Evolutionary conservation across 768 basidiomycete species (phyloP).

Genomic region (Fistulinella prunicolor): DNA sequence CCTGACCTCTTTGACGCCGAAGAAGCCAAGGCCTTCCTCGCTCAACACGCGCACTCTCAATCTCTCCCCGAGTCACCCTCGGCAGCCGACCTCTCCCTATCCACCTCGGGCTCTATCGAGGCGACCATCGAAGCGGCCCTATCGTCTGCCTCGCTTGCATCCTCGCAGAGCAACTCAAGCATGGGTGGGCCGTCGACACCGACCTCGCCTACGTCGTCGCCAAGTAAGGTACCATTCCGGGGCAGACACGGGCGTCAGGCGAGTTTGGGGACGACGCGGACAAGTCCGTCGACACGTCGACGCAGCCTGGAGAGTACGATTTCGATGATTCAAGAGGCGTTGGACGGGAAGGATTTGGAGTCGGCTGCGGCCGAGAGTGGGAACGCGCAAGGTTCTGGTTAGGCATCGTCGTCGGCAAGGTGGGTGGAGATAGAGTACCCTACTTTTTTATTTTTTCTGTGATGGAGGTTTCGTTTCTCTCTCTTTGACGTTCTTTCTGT

Average conservation of each 20-base stretch:
- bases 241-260: constrained; percentile 50
- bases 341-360: constrained; percentile 66
- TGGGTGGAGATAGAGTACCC: neutral
- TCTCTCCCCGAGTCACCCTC: constrained; percentile 55
- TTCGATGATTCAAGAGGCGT: constrained; percentile 89
- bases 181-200: constrained; percentile 17
- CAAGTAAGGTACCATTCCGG: constrained; percentile 51
- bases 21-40: constrained; percentile 64
- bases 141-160: constrained; percentile 23
- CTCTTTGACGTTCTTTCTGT: neutral
- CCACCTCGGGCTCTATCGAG: constrained; percentile 42
- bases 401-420: neutral
- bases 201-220: constrained; percentile 44
- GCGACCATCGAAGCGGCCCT: constrained; percentile 37
- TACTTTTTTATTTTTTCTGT: neutral
- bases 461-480: neutral
- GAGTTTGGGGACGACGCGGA: constrained; percentile 88
- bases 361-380: neutral
- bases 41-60: constrained; percentile 30
- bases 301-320: constrained; percentile 94
- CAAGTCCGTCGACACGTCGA: constrained; percentile 88
- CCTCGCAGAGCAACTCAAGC: constrained; percentile 23
- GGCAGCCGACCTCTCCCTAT: constrained; percentile 39
- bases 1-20: constrained; percentile 87
- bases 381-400: neutral